Evolutionary conservation across 371 early-diverging fungal genomes (phyloP), one percentile per base, ranked within the genome.

Genomic region (Mortierella sp.): DNA sequence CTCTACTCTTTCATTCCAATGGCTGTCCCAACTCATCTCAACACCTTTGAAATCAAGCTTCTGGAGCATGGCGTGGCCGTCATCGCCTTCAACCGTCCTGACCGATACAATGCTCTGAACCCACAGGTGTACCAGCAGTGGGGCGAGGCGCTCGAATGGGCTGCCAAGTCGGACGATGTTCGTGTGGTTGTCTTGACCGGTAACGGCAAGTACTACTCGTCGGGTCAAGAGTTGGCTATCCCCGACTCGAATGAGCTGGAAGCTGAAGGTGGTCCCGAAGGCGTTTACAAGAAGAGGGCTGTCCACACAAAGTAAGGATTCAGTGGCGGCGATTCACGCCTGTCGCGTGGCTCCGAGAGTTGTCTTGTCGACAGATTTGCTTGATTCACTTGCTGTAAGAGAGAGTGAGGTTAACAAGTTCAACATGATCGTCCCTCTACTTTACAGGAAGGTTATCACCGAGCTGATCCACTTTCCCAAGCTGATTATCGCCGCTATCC

Each of bases 401-500:
- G 39, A 8, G 39, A 39, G 8, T 7, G 10, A 14, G 39, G 39
- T 7, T 29, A 2, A 21, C 28, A n/a, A n/a, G n/a, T n/a, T n/a
- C n/a, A n/a, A n/a, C n/a, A n/a, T n/a, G n/a, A n/a, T n/a, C n/a
- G n/a, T n/a, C n/a, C n/a, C n/a, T n/a, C n/a, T n/a, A n/a, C n/a
- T n/a, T 17, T 10, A 51, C 31, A 86, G 88, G 53, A 73, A 84
- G 2, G 78, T 91, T 46, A 79, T 88, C n/a, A 63, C 64, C 25
- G 79, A 82, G 29, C 43, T 92, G 72, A 88, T 92, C 27, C 80
- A 84, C 31, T 91, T 89, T 47, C 92, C 91, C 19, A 88, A 91
- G 60, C 63, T 91, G 21, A 77, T 92, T n/a, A 87, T 92, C 66
- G 90, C 86, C 27, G 92, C 86, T 27, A 86, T 90, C 52, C 90